Evolutionary conservation across 139 green algal genomes (phyloP), one percentile per base, ranked within the genome.

Genomic region (Chlorella sorokiniana): DNA sequence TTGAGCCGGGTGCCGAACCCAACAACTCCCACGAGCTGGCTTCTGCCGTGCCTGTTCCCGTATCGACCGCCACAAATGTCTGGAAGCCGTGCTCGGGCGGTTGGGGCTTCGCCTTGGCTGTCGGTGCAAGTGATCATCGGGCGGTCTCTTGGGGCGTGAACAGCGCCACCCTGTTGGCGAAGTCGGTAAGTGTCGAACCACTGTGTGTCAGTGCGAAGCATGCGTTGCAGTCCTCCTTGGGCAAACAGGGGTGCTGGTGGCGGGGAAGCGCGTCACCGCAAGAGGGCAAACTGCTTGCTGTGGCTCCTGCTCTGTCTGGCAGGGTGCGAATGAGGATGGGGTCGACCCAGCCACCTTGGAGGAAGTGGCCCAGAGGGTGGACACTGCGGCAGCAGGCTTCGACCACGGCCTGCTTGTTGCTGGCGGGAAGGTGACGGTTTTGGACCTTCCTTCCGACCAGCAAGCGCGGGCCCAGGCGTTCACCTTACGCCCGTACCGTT

Each of bases 61-160:
- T 81, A 10, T 45, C 69, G 29, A 9, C 37, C 8, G 1, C 76
- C 11, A 16, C 75, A 22, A 27, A 83, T 8, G 65, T 84, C 42
- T 10, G 31, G 38, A 61, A 63, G 22, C 51, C 68, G 11, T 83
- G 35, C 27, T 27, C 67, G 1, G 83, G 83, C 8, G 83, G 83
- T 1, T 88, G 83, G 83, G 83, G 78, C 5, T 88, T 88, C 33
- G 83, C 40, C 1, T 37, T 81, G 33, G 85, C 85, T 7, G n/a
- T 84, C n/a, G 86, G 69, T 33, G 38, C 56, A 25, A 16, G 48
- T 16, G 48, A 33, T 4, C 75, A 79, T 16, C 88, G 75, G 27
- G 74, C 95, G 31, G 91, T 83, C 84, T 85, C 84, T 18, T 96
- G 92, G 92, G 92, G 92, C 31, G 92, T 94, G 37, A 88, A 84